Base-by-base conservation (phyloP, 495 filamentous ascomycete genomes). In the Penicillium malachiteum region DNA sequence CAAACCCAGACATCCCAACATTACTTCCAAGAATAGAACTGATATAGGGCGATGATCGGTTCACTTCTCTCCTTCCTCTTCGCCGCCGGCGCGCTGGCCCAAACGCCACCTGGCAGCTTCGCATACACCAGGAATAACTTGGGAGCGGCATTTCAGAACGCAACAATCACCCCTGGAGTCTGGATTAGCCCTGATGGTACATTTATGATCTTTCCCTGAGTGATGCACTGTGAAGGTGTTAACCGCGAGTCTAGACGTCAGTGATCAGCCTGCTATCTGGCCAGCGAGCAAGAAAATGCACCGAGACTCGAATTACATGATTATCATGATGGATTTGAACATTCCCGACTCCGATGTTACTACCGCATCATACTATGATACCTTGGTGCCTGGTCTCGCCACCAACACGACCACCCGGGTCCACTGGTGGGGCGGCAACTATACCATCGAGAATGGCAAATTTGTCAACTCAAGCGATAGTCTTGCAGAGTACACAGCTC, bases 361-460 rank as follows among this genome's bases (percentile, higher is more conserved):
- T 3, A 54, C 52, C 3, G 17, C 52, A 6, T 43, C 34, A 34
- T 32, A 54, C 21, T 54, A 48, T 46, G 44, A 47, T 34, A 54
- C 33, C 7, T 37, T 54, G 26, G 21, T 48, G 5, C 52, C 52
- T 11, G 52, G 52, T 14, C 13, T 54, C 0, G 52, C 43, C 31
- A 12, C 16, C 0, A 48, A 54, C n/a, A 54, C 52, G 5, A 54
- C 52, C 3, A 54, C 52, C 14, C 52, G 52, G 33, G 18, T 54
- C 12, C 52, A 54, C 21, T 54, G 52, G 52, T 54, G 52, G 52
- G 43, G 52, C 33, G 52, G 52, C 13, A 54, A 54, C 43, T 54
- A 41, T 48, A 54, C 52, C 2, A 40, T 54, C 11, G 52, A 45
- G 7, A 46, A 54, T 18, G 43, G 52, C 43, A 32, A 39, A 2